These are phyloP conservation scores for Tulasnella calospora DNA, from an alignment of 768 basidiomycete genomes.

Conservation along the genomic window DNA sequence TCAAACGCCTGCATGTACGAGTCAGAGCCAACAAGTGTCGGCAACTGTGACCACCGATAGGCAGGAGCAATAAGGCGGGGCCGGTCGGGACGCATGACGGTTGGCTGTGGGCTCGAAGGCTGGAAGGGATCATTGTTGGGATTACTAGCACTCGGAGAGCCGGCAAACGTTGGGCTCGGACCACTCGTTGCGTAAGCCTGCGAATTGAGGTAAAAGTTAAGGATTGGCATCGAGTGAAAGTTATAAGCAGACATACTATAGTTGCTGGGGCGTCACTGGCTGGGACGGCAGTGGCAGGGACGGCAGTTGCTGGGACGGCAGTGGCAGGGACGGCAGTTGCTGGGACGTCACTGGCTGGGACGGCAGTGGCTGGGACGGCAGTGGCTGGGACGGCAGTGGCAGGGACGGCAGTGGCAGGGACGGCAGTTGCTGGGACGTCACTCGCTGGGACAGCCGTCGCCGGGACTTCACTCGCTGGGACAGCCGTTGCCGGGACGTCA, in stretches of 20 bases:
- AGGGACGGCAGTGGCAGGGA: neutral
- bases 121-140: neutral
- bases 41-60: slow-evolving; percentile 43
- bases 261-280: neutral
- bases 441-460: neutral
- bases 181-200: neutral
- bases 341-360: neutral
- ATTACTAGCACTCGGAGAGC: no score
- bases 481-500: neutral
- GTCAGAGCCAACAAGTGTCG: slow-evolving; percentile 39
- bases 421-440: neutral
- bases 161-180: neutral
- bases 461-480: neutral
- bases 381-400: neutral
- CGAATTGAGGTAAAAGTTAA: neutral
- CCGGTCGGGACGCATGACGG: slow-evolving; percentile 36
- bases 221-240: neutral
- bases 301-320: neutral
- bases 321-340: neutral
- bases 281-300: neutral
- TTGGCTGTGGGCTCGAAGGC: slow-evolving; percentile 10
- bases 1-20: slow-evolving; percentile 43
- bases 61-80: slow-evolving; percentile 42
- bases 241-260: neutral
- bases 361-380: neutral